Conservation (phyloP, 2,329 filamentous ascomycete genomes). For the Ilyonectria destructans region DNA sequence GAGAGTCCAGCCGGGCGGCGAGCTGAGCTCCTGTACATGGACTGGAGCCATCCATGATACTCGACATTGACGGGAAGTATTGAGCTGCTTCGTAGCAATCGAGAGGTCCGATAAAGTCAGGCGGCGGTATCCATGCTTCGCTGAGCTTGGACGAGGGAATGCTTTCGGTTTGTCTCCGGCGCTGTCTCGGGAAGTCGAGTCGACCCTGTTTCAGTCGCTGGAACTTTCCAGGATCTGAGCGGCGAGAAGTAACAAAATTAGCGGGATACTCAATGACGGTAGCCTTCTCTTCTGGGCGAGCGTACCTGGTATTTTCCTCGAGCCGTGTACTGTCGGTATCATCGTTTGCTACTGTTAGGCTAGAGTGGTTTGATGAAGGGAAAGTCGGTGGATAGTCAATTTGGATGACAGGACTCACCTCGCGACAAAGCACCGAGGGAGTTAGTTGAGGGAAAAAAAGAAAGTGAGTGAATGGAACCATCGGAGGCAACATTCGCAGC, state of each 20-base stretch:
- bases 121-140: not conserved
- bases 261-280: not conserved
- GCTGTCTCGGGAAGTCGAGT: not conserved
- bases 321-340: too few species aligned
- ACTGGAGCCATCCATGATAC: not conserved
- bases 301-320: too few species aligned
- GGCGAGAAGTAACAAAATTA: not conserved
- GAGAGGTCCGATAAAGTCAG: not conserved
- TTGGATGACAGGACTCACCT: too few species aligned
- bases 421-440: too few species aligned
- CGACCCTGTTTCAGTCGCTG: not conserved
- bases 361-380: too few species aligned
- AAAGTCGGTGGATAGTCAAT: too few species aligned
- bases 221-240: not conserved
- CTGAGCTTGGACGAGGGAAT: not conserved
- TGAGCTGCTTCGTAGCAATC: not conserved
- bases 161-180: not conserved
- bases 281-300: too few species aligned
- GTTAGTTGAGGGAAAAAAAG: too few species aligned
- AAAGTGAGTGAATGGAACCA: not conserved
- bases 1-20: not conserved
- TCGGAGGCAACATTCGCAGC: not conserved
- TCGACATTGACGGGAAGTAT: not conserved
- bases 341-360: too few species aligned
- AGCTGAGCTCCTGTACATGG: not conserved